Percentiles rank a stretch among this genome's conserved stretches.
These are phyloP conservation scores for Hysterium pulicare DNA, from an alignment of 2,329 filamentous ascomycete genomes.

Conservation along the genomic window DNA sequence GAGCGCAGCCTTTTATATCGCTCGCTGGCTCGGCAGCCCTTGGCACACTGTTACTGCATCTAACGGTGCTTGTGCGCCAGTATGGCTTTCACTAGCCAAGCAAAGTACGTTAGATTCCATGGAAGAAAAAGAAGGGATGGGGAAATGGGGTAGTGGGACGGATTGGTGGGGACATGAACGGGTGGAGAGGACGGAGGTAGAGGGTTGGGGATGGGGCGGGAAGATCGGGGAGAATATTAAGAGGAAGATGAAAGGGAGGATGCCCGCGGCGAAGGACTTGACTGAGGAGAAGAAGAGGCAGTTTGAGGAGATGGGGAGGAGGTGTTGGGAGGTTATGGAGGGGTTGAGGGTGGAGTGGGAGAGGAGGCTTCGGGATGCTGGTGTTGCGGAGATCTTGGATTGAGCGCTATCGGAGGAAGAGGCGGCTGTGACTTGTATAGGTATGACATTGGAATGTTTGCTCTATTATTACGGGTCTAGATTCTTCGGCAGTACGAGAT, in stretches of 20 bases:
- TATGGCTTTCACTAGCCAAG: slow-evolving; percentile 72
- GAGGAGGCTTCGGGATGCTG: slow-evolving; percentile 33
- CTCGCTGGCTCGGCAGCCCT: slow-evolving; percentile 75
- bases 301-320: slow-evolving; percentile 61
- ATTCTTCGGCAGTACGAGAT: too few species aligned
- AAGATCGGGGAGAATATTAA: slow-evolving; percentile 48
- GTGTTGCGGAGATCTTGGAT: slow-evolving; percentile 36
- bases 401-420: slow-evolving; percentile 1
- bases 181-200: slow-evolving; percentile 75
- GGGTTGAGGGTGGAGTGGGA: slow-evolving; percentile 64
- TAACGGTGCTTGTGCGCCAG: slow-evolving; percentile 69
- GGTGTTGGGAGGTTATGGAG: slow-evolving; percentile 71
- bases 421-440: neutral
- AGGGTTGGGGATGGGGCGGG: slow-evolving; percentile 73
- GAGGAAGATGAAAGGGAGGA: slow-evolving; percentile 54
- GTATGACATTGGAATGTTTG: too few species aligned
- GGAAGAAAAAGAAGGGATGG: slow-evolving; percentile 51
- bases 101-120: slow-evolving; percentile 59
- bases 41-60: slow-evolving; percentile 84
- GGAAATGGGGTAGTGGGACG: slow-evolving; percentile 82
- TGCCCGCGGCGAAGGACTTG: slow-evolving; percentile 54
- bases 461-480: too few species aligned
- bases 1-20: slow-evolving; percentile 64
- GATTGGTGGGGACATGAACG: slow-evolving; percentile 56
- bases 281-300: slow-evolving; percentile 58